These are phyloP conservation scores for Cinchona pubescens DNA, from an alignment of 257 asterid genomes.

Conservation along the genomic window DNA sequence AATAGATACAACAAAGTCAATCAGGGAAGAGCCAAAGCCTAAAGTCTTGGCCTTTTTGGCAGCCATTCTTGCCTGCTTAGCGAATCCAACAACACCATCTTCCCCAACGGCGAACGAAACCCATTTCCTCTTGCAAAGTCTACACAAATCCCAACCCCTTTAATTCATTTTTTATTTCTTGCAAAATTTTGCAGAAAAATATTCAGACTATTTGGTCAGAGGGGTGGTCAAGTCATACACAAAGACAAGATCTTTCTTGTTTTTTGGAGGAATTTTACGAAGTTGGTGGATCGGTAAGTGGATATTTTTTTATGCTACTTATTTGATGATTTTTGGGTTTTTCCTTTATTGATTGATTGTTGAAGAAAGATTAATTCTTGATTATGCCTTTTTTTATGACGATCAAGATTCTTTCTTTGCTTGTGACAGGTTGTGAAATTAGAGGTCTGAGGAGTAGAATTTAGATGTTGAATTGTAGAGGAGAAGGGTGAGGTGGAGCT, in stretches of 20 bases:
- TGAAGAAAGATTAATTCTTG: constrained; percentile 34
- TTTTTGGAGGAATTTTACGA: constrained; percentile 24
- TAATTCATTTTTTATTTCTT: not conserved
- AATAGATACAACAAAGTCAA: constrained; percentile 56
- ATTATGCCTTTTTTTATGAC: constrained; percentile 20
- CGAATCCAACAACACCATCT: constrained; percentile 17
- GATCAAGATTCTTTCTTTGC: constrained; percentile 28
- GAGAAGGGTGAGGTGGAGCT: constrained; percentile 34
- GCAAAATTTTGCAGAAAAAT: not conserved
- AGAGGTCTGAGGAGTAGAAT: constrained; percentile 23
- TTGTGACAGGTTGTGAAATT: constrained; percentile 45
- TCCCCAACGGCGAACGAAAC: constrained; percentile 7
- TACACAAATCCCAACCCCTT: not conserved
- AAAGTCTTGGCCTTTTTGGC: constrained; percentile 32
- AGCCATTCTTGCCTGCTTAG: constrained; percentile 44
- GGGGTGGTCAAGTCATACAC: constrained; percentile 23
- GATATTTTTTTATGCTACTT: constrained; percentile 24
- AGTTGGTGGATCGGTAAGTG: constrained; percentile 63
- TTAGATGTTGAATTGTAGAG: constrained; percentile 53
- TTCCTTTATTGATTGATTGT: constrained; percentile 20
- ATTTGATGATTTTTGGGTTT: constrained; percentile 22
- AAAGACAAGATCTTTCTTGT: constrained; percentile 16
- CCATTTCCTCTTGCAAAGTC: constrained; percentile 12
- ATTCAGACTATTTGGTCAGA: constrained; percentile 16
- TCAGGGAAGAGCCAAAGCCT: constrained; percentile 44